Evolutionary conservation across 2,329 filamentous ascomycete species (phyloP).

Genomic region (Talaromyces sp.): DNA sequence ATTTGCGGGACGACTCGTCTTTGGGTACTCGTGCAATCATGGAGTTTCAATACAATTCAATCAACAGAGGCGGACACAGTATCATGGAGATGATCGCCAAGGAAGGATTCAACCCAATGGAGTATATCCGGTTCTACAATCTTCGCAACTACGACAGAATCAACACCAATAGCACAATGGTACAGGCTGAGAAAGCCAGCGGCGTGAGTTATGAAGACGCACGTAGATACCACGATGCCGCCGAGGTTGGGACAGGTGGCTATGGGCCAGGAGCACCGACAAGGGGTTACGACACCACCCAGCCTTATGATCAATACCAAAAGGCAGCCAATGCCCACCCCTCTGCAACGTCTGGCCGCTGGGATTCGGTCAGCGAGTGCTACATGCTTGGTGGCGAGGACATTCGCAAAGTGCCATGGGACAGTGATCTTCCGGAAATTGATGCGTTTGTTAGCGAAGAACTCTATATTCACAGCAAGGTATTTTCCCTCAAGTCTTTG

Average conservation of each 20-base stretch:
- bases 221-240: constrained; percentile 37
- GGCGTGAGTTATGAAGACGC: constrained; percentile 42
- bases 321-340: constrained; percentile 50
- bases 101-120: constrained; percentile 68
- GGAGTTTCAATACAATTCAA: constrained; percentile 98
- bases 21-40: constrained; percentile 89
- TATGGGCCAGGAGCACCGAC: constrained; percentile 30
- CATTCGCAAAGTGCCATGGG: constrained; percentile 59
- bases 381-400: constrained; percentile 76
- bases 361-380: constrained; percentile 71
- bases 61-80: constrained; percentile 84
- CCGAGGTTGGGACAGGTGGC: constrained; percentile 41
- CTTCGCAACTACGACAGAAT: constrained; percentile 88
- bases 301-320: constrained; percentile 65
- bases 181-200: constrained; percentile 34
- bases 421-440: constrained; percentile 50
- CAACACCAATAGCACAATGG: constrained; percentile 46
- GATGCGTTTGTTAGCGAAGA: constrained; percentile 59
- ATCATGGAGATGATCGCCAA: constrained; percentile 75
- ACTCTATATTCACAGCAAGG: constrained; percentile 55
- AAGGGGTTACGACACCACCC: constrained; percentile 33
- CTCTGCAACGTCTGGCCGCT: constrained; percentile 48
- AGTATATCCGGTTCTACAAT: constrained; percentile 93
- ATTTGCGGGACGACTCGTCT: constrained; percentile 75
- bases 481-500: too few relatives aligned